These are phyloP conservation scores for Gremmenia infestans DNA, from an alignment of 2,329 filamentous ascomycete genomes.

Conservation along the genomic window DNA sequence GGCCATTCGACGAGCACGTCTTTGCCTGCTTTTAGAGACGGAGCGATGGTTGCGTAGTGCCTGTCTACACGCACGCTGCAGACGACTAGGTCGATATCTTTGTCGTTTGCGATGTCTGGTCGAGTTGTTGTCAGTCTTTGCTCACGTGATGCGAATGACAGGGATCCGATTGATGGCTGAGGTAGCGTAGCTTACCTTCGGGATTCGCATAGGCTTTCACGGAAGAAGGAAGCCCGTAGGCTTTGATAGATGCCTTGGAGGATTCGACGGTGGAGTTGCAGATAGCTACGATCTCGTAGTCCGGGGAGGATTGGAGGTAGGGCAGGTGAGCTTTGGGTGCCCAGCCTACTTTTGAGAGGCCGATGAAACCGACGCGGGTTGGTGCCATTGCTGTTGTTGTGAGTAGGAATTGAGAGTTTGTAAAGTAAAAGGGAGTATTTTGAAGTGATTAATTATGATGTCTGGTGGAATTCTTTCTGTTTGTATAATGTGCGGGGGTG, in stretches of 20 bases:
- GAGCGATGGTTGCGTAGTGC: constrained; percentile 38
- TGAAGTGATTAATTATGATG: not conserved
- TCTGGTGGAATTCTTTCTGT: not conserved
- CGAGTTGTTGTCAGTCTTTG: not conserved
- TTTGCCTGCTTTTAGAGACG: constrained; percentile 41
- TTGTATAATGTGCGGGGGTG: not conserved
- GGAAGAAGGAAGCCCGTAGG: constrained; percentile 33
- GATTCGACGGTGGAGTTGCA: constrained; percentile 42
- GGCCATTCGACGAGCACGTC: constrained; percentile 48
- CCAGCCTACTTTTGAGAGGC: constrained; percentile 30
- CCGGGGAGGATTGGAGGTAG: constrained; percentile 16
- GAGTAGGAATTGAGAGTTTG: not conserved
- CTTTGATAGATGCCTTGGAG: constrained; percentile 37
- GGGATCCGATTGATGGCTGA: too few relatives aligned
- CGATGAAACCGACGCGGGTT: constrained; percentile 21
- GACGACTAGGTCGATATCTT: constrained; percentile 44
- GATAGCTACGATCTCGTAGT: constrained; percentile 45
- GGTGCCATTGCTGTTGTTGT: constrained; percentile 15
- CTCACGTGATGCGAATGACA: not conserved
- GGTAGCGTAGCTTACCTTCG: constrained; percentile 18
- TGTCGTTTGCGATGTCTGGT: constrained; percentile 39
- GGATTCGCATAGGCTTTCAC: constrained; percentile 41
- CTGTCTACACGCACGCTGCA: constrained; percentile 40
- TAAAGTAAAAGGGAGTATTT: not conserved
- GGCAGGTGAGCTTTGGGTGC: constrained; percentile 34